phyloP scores from a whole-genome alignment of 352 stramenopile genomes.

The Globisporangium splendens region DNA sequence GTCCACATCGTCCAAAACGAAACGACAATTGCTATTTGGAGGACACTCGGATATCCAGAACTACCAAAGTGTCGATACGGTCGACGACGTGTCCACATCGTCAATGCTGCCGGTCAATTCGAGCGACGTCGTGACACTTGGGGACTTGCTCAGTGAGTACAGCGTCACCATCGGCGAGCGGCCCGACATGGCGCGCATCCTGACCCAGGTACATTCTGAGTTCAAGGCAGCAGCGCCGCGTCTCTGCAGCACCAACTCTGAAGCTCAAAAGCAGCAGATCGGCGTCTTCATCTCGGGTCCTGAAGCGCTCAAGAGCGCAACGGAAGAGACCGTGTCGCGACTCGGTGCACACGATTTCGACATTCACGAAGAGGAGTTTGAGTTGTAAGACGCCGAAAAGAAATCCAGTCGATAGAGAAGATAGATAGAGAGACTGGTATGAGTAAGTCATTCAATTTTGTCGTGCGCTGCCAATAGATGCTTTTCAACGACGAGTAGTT shows the following conservation, averaged over 20 bases:
- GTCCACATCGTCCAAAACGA: not conserved
- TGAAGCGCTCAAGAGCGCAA: not conserved
- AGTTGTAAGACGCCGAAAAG: no score
- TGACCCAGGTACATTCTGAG: conserved; percentile 23
- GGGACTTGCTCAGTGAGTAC: conserved; percentile 29
- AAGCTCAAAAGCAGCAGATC: not conserved
- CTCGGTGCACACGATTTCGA: not conserved
- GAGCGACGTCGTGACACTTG: conserved; percentile 16
- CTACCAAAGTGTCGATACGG: no score
- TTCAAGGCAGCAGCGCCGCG: conserved; percentile 1
- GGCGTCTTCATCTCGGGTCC: not conserved
- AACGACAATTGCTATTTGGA: no score
- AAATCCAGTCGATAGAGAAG: no score
- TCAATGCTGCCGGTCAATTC: no score
- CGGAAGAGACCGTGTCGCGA: not conserved
- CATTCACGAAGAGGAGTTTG: not conserved
- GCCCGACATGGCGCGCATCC: conserved; percentile 27
- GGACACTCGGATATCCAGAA: no score
- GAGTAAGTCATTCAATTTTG: no score
- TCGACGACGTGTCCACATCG: no score
- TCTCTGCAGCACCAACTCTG: not conserved
- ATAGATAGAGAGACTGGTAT: no score
- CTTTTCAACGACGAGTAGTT: no score
- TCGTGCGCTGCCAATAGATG: no score
- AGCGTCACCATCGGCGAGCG: conserved; percentile 22